Evolutionary conservation across 2,329 filamentous ascomycete genomes (phyloP), one percentile per base, ranked within the genome.

Genomic region (Monilinia polystroma): DNA sequence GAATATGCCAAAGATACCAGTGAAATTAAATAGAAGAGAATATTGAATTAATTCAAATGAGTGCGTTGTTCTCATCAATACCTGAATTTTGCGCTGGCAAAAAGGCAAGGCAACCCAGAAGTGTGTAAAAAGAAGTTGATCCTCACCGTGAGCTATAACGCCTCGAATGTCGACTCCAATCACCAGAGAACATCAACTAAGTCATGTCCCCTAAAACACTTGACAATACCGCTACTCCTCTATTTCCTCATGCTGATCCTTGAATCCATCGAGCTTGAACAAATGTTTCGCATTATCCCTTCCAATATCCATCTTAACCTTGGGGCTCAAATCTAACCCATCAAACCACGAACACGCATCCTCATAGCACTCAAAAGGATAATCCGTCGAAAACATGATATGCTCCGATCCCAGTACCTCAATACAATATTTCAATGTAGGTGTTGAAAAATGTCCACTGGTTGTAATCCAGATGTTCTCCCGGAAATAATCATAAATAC

Each of bases 381-480:
- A 84, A 70, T 85, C 83, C 3, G 84, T 80, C 1, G 79, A 81
- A 72, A 83, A 85, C n/a, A 85, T 70, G 49, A 84, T 81, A 0
- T 83, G 75, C 64, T 84, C 82, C 6, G 81, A 76, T 10, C 82
- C 80, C 38, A 86, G 76, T 70, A 84, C 79, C 26, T 78, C 76
- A 26, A 83, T 77, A 56, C 80, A 81, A 63, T 80, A 85, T 68
- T 84, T 77, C 55, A 86, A 74, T 0, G 82, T 83, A 0, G 80
- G 75, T 0, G 83, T 85, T 0, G 81, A 85, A 70, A 86, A 86
- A 72, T 86, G 81, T 0, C 84, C 84, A 66, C 78, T 81, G 0
- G 84, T 86, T 4, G 84, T 86, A 70, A 86, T 81, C 81, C 82
- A 86, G 66, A 86, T 77, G 73, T 86, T 86, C 51, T 80, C 70